Evolutionary conservation across 164 flowering plant species (phyloP).

Genomic region (Magnolia kwangsiensis): DNA sequence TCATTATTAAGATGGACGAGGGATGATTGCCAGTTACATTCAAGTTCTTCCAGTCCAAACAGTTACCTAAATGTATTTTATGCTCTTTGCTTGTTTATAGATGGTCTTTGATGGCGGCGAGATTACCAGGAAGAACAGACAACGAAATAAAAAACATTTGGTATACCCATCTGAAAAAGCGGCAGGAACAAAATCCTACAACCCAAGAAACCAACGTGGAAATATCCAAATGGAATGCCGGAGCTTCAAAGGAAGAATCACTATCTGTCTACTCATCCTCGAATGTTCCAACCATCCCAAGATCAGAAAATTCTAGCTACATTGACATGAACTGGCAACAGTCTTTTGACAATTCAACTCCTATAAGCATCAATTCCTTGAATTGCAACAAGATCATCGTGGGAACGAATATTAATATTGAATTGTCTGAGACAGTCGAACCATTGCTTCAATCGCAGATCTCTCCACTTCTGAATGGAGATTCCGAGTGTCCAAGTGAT

Average conservation of each 20-base stretch:
- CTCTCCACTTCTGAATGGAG: neutral
- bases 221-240: neutral
- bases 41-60: neutral
- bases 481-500: too few relatives aligned
- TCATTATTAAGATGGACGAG: too few relatives aligned
- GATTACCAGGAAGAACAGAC: conserved; percentile 55
- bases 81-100: conserved; percentile 5
- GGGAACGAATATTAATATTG: neutral
- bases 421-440: neutral
- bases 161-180: conserved; percentile 55
- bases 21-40: neutral
- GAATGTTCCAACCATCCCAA: neutral
- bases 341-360: neutral
- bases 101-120: conserved; percentile 57
- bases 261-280: neutral
- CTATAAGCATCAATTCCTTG: neutral
- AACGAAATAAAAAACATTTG: conserved; percentile 60
- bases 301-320: neutral
- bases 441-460: neutral
- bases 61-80: neutral
- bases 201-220: neutral
- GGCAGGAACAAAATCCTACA: conserved; percentile 12
- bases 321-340: neutral
- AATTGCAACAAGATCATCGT: neutral
- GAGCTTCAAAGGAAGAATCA: neutral